A percentile compares a stretch with the other conserved stretches of the same genome.
Conservation (phyloP, 257 asterid genomes). For the Primulina huaijiensis region DNA sequence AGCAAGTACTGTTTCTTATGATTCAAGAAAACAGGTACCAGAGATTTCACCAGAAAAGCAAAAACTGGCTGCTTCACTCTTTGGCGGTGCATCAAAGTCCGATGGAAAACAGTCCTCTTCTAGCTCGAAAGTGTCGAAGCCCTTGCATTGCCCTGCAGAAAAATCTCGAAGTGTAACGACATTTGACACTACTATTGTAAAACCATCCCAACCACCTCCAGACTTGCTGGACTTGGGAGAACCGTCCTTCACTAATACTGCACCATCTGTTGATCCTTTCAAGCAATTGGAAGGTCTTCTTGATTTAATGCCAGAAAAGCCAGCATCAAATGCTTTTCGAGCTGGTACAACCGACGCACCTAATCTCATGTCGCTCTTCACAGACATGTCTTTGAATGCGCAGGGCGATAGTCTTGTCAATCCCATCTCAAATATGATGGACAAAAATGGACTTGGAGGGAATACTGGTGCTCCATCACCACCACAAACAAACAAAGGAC, state of each 20-base stretch:
- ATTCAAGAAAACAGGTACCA: slow-evolving; percentile 49
- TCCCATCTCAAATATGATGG: slow-evolving; percentile 27
- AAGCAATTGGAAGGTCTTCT: slow-evolving; percentile 86
- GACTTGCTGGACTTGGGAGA: slow-evolving; percentile 93
- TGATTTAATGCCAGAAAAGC: slow-evolving; percentile 47
- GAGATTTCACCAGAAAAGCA: slow-evolving; percentile 82
- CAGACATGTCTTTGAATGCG: slow-evolving; percentile 47
- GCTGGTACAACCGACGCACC: slow-evolving; percentile 37
- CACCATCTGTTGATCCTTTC: slow-evolving; percentile 73
- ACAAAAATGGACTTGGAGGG: slow-evolving; percentile 47
- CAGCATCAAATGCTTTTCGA: slow-evolving; percentile 36
- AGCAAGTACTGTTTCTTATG: slow-evolving; percentile 45
- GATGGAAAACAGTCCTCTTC: slow-evolving; percentile 47
- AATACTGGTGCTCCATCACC: slow-evolving; percentile 23
- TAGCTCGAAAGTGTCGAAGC: slow-evolving; percentile 43
- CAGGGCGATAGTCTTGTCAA: slow-evolving; percentile 31
- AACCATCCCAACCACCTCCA: slow-evolving; percentile 67
- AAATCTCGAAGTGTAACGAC: slow-evolving; percentile 37
- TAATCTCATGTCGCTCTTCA: slow-evolving; percentile 59
- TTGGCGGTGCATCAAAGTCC: slow-evolving; percentile 63
- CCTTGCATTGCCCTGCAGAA: slow-evolving; percentile 42
- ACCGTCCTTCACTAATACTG: slow-evolving; percentile 39
- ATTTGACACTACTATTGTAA: slow-evolving; percentile 36
- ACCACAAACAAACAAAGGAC: slow-evolving; percentile 59
- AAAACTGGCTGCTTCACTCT: slow-evolving; percentile 89